Evolutionary conservation across 75 land plant genomes (phyloP), one percentile per base, ranked within the genome.

Genomic region (Chamaecyparis obtusa): DNA sequence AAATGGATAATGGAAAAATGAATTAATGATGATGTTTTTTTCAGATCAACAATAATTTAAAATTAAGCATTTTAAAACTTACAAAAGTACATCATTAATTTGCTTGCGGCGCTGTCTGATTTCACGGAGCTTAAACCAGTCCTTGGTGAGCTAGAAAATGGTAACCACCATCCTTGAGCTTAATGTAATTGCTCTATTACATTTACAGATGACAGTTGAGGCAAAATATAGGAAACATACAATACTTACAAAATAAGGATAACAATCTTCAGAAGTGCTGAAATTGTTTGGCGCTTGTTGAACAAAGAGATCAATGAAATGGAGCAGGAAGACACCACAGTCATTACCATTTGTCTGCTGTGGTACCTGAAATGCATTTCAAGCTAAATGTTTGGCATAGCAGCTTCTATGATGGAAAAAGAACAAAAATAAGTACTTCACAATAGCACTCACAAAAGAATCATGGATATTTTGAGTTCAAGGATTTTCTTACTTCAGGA

Each of bases 271-370:
- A 14, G 67, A 87, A 71, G 82, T 72, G 56, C 84, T 83, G 57
- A 92, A 93, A 85, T 77, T 75, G 60, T 91, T 85, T 19, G 94
- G 95, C 83, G 95, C 93, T 87, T 46, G 51, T 36, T 93, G 71
- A 77, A 94, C 19, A 86, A 94, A 94, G 37, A 90, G 67, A 19
- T 90, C 69, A 24, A 93, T 90, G 84, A 79, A 94, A 83, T 94
- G 91, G 4, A 94, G 89, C 55, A 94, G 92, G 89, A 87, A 94
- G 3, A 81, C 86, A 30, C 95, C 94, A 86, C 95, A 94, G 55
- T 93, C 91, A 48, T 87, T 87, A 48, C 86, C 90, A 89, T 91
- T 86, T 84, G 54, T 89, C 79, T 94, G 95, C 75, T 93, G 95
- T 33, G 95, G 94, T 21, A 94, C 95, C 95, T 94, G 89, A 33